Base-by-base conservation (phyloP, 345 rosid species). In the Moricandia arvensis region DNA sequence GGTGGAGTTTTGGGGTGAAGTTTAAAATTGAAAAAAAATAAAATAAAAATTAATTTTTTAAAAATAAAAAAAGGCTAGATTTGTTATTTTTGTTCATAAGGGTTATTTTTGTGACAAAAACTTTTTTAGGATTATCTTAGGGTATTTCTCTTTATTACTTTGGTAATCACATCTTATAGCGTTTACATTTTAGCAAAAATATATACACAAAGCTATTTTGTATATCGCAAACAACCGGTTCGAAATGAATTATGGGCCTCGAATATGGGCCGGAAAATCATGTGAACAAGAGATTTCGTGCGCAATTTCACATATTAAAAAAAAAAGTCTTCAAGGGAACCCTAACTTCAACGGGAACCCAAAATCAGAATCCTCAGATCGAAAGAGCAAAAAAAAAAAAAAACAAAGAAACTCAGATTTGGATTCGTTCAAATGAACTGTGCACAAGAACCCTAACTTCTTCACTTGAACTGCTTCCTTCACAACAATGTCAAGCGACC, bases 271-370 rank as follows among this genome's bases (percentile, higher is more conserved):
- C 21, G 5, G 9, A 16, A 70, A 63, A 26, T 5, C 31, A 33
- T 26, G 68, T n/a, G 71, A 43, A 21, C 1, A 18, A 3, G n/a
- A 9, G 8, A 8, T 71, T 70, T 24, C 67, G 76, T 64, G 67
- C 76, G 68, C 35, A 38, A 3, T 57, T 69, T 43, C 13, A 47
- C 5, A 5, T 47, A n/a, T 15, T n/a, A 43, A 43, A 13, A 4
- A 43, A 17, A 2, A 67, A 72, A 66, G 35, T 45, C 35, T 11
- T 47, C 6, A 18, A 66, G 77, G 68, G 66, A 80, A 29, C 82
- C 79, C 82, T 80, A 80, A 80, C 73, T 80, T 66, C 76, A 64
- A 75, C 79, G 76, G 79, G 71, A 80, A 75, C 76, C 49, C 82
- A 47, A 80, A 55, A 49, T 55, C 74, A 31, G 64, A 72, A 58